Base-by-base conservation (phyloP, 208 protist genomes). In the Trypanosoma mega region DNA sequence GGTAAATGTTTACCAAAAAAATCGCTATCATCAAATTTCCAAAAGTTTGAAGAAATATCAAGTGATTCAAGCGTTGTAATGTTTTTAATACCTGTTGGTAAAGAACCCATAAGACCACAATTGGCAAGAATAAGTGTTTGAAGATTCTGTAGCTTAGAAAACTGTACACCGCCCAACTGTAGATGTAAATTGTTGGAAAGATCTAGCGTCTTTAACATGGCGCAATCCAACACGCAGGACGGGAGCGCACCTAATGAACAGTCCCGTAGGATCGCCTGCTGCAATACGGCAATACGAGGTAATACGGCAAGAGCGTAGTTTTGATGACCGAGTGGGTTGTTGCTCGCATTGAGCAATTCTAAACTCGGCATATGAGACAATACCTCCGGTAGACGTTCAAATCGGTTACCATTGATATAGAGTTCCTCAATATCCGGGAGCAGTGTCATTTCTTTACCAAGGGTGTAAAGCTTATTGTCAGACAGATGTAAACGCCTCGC, bases 41-140 rank as follows among this genome's bases (percentile, higher is more conserved):
- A 90, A 27, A 57, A 27, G 57, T 95, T 95, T 55, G 49, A 52
- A 0, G 89, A 95, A 29, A 95, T 91, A 56, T 95, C 85, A 16
- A 95, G 74, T 37, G 68, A 53, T 24, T 60, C 60, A 16, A 95
- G 67, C 27, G 61, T 70, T 1, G 29, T 51, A 33, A 89, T 70
- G 9, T 61, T 37, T 37, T 79, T 79, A 14, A 95, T 71, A 11
- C 79, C 64, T 37, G 31, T 60, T 1, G 89, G 89, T 18, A 95
- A 63, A 39, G 81, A 71, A 7, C 81, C 81, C 14, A 43, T 62
- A 24, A 93, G 60, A 27, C 78, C 78, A 54, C 85, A 93, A 65
- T 85, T 82, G 1, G 83, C 76, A 12, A 95, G 56, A 20, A 65
- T 72, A 0, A 95, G 67, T 61, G 70, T 72, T 44, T 70, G 63